These are phyloP conservation scores for Aspergillus floridensis DNA, from an alignment of 2,329 filamentous ascomycete species.

Conservation along the genomic window DNA sequence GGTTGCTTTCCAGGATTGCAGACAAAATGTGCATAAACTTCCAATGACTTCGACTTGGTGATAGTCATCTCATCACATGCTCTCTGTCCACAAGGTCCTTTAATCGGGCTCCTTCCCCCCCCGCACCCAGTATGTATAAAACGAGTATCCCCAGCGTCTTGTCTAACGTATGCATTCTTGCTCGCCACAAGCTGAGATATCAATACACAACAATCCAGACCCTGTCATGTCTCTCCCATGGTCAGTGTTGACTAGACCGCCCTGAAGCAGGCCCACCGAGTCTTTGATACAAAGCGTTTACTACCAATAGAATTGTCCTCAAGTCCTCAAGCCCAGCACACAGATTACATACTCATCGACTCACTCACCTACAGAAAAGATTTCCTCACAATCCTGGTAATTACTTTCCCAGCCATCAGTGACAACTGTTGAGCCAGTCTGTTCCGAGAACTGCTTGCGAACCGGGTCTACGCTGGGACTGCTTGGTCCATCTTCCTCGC, in stretches of 20 bases:
- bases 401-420: constrained; percentile 1
- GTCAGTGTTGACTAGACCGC: not conserved
- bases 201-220: not conserved
- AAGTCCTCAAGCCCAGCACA: too few species aligned
- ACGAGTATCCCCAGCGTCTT: not conserved
- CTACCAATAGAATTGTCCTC: too few species aligned
- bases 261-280: too few species aligned
- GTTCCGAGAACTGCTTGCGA: not conserved
- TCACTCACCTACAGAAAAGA: not conserved
- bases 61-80: not conserved
- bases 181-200: not conserved
- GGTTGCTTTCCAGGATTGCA: constrained; percentile 8
- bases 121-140: not conserved
- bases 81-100: not conserved
- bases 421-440: not conserved
- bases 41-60: not conserved
- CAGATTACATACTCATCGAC: not conserved
- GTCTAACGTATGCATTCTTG: not conserved
- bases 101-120: not conserved
- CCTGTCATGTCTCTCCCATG: not conserved
- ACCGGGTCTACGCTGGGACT: not conserved
- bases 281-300: too few species aligned
- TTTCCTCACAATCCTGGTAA: constrained; percentile 3
- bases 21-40: not conserved
- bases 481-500: not conserved